Evolutionary conservation across 805 yeast species (phyloP), one percentile per base, ranked within the genome.

Genomic region (Nakazawaea anatomiae): DNA sequence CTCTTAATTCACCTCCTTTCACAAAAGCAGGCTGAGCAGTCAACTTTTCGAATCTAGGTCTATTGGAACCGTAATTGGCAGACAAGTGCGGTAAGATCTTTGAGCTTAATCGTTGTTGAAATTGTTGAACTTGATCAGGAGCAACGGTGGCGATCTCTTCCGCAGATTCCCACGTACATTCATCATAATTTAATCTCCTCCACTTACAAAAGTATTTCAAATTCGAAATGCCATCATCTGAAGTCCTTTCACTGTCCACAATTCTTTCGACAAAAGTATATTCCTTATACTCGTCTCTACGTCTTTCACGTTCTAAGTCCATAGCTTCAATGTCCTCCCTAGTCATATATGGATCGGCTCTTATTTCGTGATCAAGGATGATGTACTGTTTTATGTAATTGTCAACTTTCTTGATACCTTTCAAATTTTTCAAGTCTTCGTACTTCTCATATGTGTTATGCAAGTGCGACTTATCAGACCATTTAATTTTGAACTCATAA

Each of bases 91-190:
- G 98, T 46, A 89, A 71, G 41, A 91, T 89, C 66, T 89, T 90
- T 14, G 96, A 87, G 56, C 85, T 85, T 45, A 81, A 74, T 57
- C 99, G 76, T 57, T 76, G 82, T 67, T 92, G 96, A 64, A 82
- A 94, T 57, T 82, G 83, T 48, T 85, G 78, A 7, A 94, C 97
- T 64, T 87, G 89, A 11, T 76, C 79, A 0, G 97, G 97, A 2
- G 96, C 89, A 40, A 87, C 66, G 54, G 80, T 79, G 2, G 94
- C 97, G 57, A 94, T 89, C 56, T 81, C 85, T 47, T 83, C 85
- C 1, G 97, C 97, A 57, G 82, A 80, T 69, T 94, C 99, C 98
- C 98, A 94, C 5, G 98, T 89, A 53, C 96, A 89, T 59, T 88
- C 96, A 67, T 95, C 98, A 63, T 94, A 94, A 60, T 90, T 87